Evolutionary conservation across 1,139 yeast genomes (phyloP).

Genomic region (Ogataea hybrid): DNA sequence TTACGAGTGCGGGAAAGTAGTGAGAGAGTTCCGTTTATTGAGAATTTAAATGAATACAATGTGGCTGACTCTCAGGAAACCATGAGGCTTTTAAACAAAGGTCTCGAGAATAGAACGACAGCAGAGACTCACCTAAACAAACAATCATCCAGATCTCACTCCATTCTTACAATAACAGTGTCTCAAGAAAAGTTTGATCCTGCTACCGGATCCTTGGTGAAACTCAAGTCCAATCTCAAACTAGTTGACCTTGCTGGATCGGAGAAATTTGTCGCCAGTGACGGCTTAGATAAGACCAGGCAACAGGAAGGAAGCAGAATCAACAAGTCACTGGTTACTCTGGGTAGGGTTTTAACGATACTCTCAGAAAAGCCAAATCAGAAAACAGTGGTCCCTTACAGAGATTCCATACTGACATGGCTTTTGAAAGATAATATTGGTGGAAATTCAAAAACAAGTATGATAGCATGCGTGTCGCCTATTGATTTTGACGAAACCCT

Average conservation of each 20-base stretch:
- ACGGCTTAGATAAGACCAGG: constrained; percentile 61
- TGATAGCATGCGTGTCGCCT: constrained; percentile 77
- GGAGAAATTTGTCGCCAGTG: constrained; percentile 54
- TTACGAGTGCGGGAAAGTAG: constrained; percentile 53
- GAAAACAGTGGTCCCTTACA: constrained; percentile 55
- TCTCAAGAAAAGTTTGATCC: constrained; percentile 53
- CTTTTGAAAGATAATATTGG: constrained; percentile 68
- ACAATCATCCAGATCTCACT: constrained; percentile 74
- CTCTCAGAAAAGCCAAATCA: constrained; percentile 40
- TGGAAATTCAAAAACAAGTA: constrained; percentile 72
- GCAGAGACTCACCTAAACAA: constrained; percentile 72
- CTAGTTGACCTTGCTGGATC: constrained; percentile 84
- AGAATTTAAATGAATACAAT: constrained; percentile 49
- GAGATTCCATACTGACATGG: constrained; percentile 75
- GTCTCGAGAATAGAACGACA: constrained; percentile 55
- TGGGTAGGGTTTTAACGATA: constrained; percentile 71
- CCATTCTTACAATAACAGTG: constrained; percentile 63
- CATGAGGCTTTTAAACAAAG: constrained; percentile 40
- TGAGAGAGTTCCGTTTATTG: constrained; percentile 71
- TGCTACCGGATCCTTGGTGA: constrained; percentile 33
- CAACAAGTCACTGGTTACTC: constrained; percentile 70
- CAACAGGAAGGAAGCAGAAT: constrained; percentile 73
- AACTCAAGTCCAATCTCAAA: constrained; percentile 58
- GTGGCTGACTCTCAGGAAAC: constrained; percentile 48
- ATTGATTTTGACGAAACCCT: constrained; percentile 72